phyloP scores from a whole-genome alignment of 1,284 basidiomycete genomes.

The Fomitopsis pinicola region DNA sequence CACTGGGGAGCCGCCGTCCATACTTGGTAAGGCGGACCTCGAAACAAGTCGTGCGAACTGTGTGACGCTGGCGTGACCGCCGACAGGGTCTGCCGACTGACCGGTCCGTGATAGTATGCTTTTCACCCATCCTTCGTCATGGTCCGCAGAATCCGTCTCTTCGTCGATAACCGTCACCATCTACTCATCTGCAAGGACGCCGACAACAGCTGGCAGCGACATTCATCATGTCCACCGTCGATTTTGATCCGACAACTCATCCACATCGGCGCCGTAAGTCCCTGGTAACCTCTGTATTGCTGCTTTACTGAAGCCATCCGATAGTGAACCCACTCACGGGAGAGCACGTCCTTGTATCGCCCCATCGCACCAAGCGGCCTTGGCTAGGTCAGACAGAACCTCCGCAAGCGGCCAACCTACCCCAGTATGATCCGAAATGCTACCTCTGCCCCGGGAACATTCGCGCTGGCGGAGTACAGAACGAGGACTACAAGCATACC shows the following conservation, averaged over 20 bases:
- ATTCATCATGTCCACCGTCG: constrained; percentile 36
- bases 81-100: too few species aligned
- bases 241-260: constrained; percentile 62
- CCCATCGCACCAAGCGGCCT: constrained; percentile 78
- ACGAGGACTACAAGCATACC: constrained; percentile 69
- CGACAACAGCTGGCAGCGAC: not conserved
- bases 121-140: not conserved
- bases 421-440: constrained; percentile 75
- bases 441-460: constrained; percentile 90
- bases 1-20: too few species aligned
- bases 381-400: constrained; percentile 85
- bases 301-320: not conserved
- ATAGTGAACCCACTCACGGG: constrained; percentile 75
- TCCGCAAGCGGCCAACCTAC: constrained; percentile 49
- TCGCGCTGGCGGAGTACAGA: constrained; percentile 72
- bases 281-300: not conserved
- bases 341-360: constrained; percentile 81
- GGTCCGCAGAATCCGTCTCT: not conserved
- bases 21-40: too few species aligned
- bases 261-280: constrained; percentile 69
- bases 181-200: not conserved
- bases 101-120: too few species aligned
- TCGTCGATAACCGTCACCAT: constrained; percentile 1
- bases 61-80: too few species aligned
- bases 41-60: too few species aligned